Conservation (phyloP, 192 early-diverging fungal species). For the Helicostylum pulchrum region DNA sequence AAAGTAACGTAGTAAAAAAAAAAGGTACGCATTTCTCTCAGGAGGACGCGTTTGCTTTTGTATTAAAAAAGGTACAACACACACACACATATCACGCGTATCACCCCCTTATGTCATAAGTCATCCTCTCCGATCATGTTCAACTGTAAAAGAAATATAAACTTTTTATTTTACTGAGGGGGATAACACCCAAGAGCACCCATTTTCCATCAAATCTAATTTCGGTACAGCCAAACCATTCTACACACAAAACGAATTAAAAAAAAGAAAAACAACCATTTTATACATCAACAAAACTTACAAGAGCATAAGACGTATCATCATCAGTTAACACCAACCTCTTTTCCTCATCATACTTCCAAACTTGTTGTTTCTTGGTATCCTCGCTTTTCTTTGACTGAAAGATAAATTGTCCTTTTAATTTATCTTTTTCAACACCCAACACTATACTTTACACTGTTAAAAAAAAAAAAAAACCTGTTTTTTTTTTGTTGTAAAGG, state of each 20-base stretch:
- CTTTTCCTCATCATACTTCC: background rate
- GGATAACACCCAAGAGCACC: background rate
- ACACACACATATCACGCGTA: no score
- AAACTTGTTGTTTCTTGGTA: slow-evolving; percentile 1
- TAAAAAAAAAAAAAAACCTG: background rate
- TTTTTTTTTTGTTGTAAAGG: background rate
- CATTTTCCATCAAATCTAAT: background rate
- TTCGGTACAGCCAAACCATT: slow-evolving; percentile 2
- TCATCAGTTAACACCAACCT: slow-evolving; percentile 9
- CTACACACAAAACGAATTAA: background rate
- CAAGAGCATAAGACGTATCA: background rate
- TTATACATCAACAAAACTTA: background rate
- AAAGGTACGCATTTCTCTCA: no score
- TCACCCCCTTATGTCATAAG: no score
- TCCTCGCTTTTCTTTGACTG: background rate
- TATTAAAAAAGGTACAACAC: no score
- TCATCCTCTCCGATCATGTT: no score
- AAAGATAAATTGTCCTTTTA: background rate
- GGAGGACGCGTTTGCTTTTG: no score
- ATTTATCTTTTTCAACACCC: background rate
- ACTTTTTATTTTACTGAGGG: no score
- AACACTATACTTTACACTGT: background rate
- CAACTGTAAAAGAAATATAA: no score
- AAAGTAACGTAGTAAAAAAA: no score
- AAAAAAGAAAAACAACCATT: background rate